These are phyloP conservation scores for Thelonectria blattea DNA, from an alignment of 2,329 filamentous ascomycete species.

Conservation along the genomic window DNA sequence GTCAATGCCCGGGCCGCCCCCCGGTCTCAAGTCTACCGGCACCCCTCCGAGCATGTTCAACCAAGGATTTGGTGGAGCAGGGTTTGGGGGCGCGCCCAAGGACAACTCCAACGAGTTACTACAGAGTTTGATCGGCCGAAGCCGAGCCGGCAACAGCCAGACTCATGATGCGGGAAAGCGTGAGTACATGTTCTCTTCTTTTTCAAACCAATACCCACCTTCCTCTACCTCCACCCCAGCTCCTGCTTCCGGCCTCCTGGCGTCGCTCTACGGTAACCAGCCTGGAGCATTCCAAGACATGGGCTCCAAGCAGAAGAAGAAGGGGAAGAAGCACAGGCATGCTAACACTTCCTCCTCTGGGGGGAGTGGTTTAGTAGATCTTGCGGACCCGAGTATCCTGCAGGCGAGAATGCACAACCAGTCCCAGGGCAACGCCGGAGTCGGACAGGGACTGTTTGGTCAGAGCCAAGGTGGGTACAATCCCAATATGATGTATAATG, in stretches of 20 bases:
- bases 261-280: constrained; percentile 88
- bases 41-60: constrained; percentile 96
- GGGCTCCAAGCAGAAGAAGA: constrained; percentile 98
- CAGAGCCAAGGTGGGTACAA: constrained; percentile 96
- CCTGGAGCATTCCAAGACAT: constrained; percentile 88
- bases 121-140: constrained; percentile 79
- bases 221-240: constrained; percentile 81
- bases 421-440: constrained; percentile 80
- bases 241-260: constrained; percentile 89
- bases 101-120: constrained; percentile 71
- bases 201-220: constrained; percentile 84
- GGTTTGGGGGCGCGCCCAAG: constrained; percentile 73
- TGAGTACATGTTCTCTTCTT: constrained; percentile 97
- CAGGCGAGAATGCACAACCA: constrained; percentile 95
- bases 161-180: constrained; percentile 89
- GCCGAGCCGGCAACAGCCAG: constrained; percentile 71
- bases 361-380: constrained; percentile 99
- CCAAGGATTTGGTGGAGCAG: constrained; percentile 80
- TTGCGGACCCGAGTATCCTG: constrained; percentile 99
- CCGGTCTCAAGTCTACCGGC: constrained; percentile 91
- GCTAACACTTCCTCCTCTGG: constrained; percentile 99
- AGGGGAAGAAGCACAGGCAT: constrained; percentile 99
- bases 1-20: constrained; percentile 90
- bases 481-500: constrained; percentile 81
- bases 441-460: constrained; percentile 88